Base-by-base conservation (phyloP, 768 basidiomycete genomes). In the Rhodotorula toruloides region DNA sequence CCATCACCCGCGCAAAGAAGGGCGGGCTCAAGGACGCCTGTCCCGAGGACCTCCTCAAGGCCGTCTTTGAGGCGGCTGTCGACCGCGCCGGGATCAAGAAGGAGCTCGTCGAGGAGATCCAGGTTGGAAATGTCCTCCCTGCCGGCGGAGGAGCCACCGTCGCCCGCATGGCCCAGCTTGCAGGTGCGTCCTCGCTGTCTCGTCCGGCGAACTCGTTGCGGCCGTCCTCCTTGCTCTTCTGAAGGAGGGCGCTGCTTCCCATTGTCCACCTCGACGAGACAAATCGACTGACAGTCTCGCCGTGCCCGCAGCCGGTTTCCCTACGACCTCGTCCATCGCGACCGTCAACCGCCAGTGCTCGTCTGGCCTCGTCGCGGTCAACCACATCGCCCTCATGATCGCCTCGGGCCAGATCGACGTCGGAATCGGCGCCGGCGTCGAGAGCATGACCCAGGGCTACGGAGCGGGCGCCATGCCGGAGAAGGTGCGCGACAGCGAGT, bases 291-390 rank as follows among this genome's bases (percentile, higher is more conserved):
- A 78, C 36, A 76, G 75, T 27, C 75, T 77, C 42, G 50, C n/a
- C 21, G 1, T n/a, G 1, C 39, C 13, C 47, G 85, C 89, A 40
- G 90, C 91, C 34, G 92, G 91, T 19, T 88, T 96, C 70, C 94
- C 92, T 5, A 82, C 87, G 60, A 80, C 86, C 68, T 86, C 91
- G 21, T 88, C 93, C n/a, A 83, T 97, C 68, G 88, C 88, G 29
- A 87, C 89, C 17, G 85, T 97, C 59, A 99, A 99, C 78, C 82
- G 94, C 62, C 83, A 98, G 55, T 99, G 94, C 78, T 89, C 91
- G 4, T 93, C 91, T 0, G 92, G 93, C 31, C 81, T 98, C 54
- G 90, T 93, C 84, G 87, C 94, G n/a, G 86, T 98, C 67, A 85
- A 89, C 64, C 79, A 82, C 75, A 88, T 98, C 55, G 91, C 92